A percentile compares a stretch with the other conserved stretches of the same genome.
These are phyloP conservation scores for Diversispora eburnea DNA, from an alignment of 192 early-diverging fungal species.

Conservation along the genomic window DNA sequence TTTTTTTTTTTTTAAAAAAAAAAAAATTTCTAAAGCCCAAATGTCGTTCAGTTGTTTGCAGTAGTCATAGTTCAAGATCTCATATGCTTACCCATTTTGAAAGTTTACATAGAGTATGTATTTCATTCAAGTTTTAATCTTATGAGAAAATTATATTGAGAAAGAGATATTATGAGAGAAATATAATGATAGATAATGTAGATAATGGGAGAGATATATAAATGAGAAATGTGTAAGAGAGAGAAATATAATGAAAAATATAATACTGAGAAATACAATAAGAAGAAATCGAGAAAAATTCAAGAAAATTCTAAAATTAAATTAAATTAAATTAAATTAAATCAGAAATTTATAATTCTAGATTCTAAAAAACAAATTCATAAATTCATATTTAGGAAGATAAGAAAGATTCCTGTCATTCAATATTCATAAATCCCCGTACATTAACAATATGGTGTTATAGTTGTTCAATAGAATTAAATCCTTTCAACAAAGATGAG, in stretches of 20 bases:
- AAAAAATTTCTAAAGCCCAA: background rate
- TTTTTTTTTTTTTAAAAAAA: background rate
- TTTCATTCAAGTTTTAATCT: too few species aligned
- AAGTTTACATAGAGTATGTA: constrained; percentile 34
- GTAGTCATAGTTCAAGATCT: constrained; percentile 2
- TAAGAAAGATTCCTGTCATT: constrained; percentile 37
- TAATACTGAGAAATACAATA: too few species aligned
- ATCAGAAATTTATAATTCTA: background rate
- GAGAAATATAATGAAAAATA: too few species aligned
- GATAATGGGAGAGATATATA: too few species aligned
- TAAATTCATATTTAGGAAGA: background rate
- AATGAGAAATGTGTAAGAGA: too few species aligned
- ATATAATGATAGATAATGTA: too few species aligned
- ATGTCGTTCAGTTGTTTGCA: background rate
- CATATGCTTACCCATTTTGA: constrained; percentile 38
- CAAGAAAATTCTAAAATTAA: too few species aligned
- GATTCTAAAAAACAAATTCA: background rate
- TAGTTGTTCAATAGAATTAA: constrained; percentile 36
- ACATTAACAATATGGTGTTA: constrained; percentile 39
- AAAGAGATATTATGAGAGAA: too few species aligned
- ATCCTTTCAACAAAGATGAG: constrained; percentile 30
- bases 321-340: background rate
- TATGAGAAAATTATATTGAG: too few species aligned
- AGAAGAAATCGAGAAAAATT: too few species aligned
- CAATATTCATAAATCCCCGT: constrained; percentile 40